phyloP scores from a whole-genome alignment of 345 rosid species.

The Brassica incana region DNA sequence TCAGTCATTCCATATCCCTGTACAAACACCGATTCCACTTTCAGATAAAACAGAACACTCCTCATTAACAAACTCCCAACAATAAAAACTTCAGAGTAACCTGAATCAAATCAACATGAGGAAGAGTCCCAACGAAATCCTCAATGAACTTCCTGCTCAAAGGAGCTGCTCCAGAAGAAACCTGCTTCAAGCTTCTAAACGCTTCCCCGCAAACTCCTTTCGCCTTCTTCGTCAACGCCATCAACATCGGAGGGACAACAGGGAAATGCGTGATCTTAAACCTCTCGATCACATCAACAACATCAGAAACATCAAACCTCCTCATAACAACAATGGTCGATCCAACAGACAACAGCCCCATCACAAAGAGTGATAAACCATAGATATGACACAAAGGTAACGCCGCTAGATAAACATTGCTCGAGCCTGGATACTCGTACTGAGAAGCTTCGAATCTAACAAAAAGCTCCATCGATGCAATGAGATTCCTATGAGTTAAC shows the following conservation, averaged over 20 bases:
- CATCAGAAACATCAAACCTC: constrained; percentile 55
- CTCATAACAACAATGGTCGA: constrained; percentile 69
- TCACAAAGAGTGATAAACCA: constrained; percentile 62
- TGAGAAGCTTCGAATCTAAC: constrained; percentile 79
- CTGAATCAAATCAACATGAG: constrained; percentile 81
- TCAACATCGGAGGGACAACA: constrained; percentile 73
- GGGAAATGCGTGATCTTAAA: constrained; percentile 72
- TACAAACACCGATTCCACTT: not conserved
- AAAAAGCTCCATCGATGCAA: constrained; percentile 70
- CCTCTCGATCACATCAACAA: constrained; percentile 48
- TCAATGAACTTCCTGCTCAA: constrained; percentile 50
- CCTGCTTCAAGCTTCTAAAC: constrained; percentile 74
- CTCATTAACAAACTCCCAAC: not conserved
- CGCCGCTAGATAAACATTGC: constrained; percentile 64
- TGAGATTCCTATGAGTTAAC: constrained; percentile 67
- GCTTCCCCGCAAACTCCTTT: constrained; percentile 38
- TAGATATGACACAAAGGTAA: constrained; percentile 82
- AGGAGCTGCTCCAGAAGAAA: constrained; percentile 87
- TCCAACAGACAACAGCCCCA: constrained; percentile 69
- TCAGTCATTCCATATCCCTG: constrained; percentile 96
- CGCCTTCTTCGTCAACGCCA: constrained; percentile 48
- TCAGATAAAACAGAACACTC: not conserved
- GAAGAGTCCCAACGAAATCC: constrained; percentile 52
- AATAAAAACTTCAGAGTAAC: constrained; percentile 37
- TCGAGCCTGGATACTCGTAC: constrained; percentile 47